Evolutionary conservation across 2,329 filamentous ascomycete genomes (phyloP), one percentile per base, ranked within the genome.

Genomic region (Xylariaceae sp.): DNA sequence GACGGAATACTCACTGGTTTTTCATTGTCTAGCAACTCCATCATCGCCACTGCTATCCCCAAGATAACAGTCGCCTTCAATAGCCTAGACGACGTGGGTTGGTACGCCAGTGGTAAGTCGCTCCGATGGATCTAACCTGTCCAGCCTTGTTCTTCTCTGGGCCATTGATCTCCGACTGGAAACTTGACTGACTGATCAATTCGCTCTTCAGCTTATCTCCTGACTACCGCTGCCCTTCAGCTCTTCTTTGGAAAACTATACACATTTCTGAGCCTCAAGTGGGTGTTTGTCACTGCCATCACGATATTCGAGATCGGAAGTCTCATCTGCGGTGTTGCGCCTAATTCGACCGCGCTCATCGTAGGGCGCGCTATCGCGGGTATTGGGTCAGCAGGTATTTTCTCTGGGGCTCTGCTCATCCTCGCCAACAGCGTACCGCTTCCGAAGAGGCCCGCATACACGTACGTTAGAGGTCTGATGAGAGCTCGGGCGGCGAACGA

Each of bases 281-380:
- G 58, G 30, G 66, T 70, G 15, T 75, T 64, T 54, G 49, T 74
- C 3, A 45, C 53, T 21, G 62, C 68, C 5, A 67, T 75, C 42
- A 57, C 55, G 46, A 55, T 74, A 41, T 75, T 76, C 47, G 72
- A 74, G 50, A 44, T 74, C 37, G 73, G 73, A 9, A 72, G 69
- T 30, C 61, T 70, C 20, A 60, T 75, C 20, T 73, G 71, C 35
- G 64, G 56, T 15, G 55, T 61, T 2, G 61, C 63, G 1, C 64
- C 47, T 35, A 63, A 59, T 37, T 66, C 64, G 7, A 49, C 57
- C 6, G 58, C 63, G 26, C 55, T 67, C n/a, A 66, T 68, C 39
- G 41, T 64, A 36, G 66, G 66, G n/a, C 61, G 66, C 15, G 58
- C 60, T 24, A 52, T 67, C 26, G 53, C 64, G 16, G 66, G 66